Conservation (phyloP, 768 basidiomycete genomes). For the Omphalotus guepiniiformis region DNA sequence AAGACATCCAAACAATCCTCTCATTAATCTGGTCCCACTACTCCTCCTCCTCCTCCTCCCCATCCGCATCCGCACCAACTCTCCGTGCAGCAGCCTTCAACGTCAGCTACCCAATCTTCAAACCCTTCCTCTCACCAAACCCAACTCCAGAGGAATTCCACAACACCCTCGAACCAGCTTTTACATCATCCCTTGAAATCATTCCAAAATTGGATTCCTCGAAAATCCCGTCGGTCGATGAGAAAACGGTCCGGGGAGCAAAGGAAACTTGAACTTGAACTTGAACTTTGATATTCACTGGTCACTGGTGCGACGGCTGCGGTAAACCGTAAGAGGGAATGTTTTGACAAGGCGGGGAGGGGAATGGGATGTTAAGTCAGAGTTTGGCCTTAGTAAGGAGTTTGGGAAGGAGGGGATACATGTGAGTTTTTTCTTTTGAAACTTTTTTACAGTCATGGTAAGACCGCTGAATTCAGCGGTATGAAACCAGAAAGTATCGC, state of each 20-base stretch:
- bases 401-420: constrained; percentile 69
- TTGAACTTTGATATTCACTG: constrained; percentile 58
- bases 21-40: too few species aligned
- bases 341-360: constrained; percentile 56
- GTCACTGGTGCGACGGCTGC: constrained; percentile 75
- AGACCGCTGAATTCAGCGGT: constrained; percentile 43
- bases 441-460: too few species aligned
- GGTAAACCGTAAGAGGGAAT: constrained; percentile 64
- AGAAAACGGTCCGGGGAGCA: too few species aligned
- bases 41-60: too few species aligned
- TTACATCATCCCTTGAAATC: constrained; percentile 60
- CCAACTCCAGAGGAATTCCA: constrained; percentile 57
- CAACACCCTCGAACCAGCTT: constrained; percentile 52
- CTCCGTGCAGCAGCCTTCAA: constrained; percentile 71
- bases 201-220: constrained; percentile 61
- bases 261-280: too few species aligned
- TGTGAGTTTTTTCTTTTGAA: constrained; percentile 40
- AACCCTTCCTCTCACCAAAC: constrained; percentile 65
- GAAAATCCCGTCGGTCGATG: constrained; percentile 46
- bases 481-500: constrained; percentile 69
- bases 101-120: constrained; percentile 52
- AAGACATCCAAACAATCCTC: too few species aligned
- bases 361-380: constrained; percentile 64
- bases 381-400: constrained; percentile 72
- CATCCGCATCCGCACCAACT: too few species aligned